Base-by-base conservation (phyloP, 2,329 filamentous ascomycete genomes). In the Coniochaeta sp. region DNA sequence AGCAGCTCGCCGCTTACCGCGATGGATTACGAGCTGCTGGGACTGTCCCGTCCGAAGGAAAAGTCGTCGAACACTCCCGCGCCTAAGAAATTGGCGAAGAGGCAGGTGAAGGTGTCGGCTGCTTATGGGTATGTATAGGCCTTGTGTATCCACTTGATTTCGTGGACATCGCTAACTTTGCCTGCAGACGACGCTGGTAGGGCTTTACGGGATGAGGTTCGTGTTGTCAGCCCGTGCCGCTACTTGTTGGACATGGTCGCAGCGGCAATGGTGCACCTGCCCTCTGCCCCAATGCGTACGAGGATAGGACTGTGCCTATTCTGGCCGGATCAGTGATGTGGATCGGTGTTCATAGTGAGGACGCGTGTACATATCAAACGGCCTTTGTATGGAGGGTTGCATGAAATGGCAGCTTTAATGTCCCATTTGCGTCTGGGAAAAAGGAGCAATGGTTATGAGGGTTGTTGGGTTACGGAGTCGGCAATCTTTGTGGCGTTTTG, bases 1-100 rank as follows among this genome's bases (percentile, higher is more conserved):
- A 58, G 56, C 56, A 58, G 33, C 26, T 58, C 56, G 24, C 56
- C 56, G 26, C 56, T 58, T 19, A 58, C 56, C 17, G 56, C 56
- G 3, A 31, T 58, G 56, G 56, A 58, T 16, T 31, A 31, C 26
- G 56, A 58, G n/a, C 56, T 58, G 1, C 22, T 58, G n/a, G 56
- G 56, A 8, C 6, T 58, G 16, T 58, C 56, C 1, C 56, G 33
- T 3, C 56, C 56, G 22, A 58, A 34, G 26, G 56, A 44, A 31
- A 40, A 28, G 26, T 2, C 38, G 1, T n/a, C 11, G 38, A 28
- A 2, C 9, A 22, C 9, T 12, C 3, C 22, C 17, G 16, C 24
- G 34, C 5, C n/a, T 3, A 57, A 36, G 55, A 57, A 57, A 24
- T 19, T 34, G 17, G 26, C 33, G 8, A 40, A 24, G 24, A 31